Percentiles rank a stretch among this genome's conserved stretches.
Conservation (phyloP, 495 filamentous ascomycete genomes). For the Umbilicaria muhlenbergii region DNA sequence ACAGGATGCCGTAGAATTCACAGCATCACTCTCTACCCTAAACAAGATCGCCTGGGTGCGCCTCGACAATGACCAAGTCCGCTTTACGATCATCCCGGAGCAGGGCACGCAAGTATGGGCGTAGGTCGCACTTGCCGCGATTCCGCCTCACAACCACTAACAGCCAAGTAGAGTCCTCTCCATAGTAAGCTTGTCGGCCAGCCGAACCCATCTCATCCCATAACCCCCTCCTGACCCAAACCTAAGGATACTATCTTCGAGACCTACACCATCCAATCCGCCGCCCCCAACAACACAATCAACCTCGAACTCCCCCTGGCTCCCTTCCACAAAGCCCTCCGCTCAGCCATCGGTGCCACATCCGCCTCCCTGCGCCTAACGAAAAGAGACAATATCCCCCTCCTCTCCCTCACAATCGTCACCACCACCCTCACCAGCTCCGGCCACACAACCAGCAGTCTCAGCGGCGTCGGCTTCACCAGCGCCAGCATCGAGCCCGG, state of each 20-base stretch:
- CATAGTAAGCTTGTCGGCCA: constrained; percentile 6
- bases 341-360: constrained; percentile 60
- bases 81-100: constrained; percentile 90
- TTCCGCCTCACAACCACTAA: not conserved
- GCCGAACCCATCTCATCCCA: not conserved
- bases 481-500: constrained; percentile 13
- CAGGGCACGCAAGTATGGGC: constrained; percentile 94
- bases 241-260: constrained; percentile 71
- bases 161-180: constrained; percentile 7
- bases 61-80: constrained; percentile 67
- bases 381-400: constrained; percentile 72
- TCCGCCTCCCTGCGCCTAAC: constrained; percentile 76
- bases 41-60: constrained; percentile 91
- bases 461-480: constrained; percentile 10
- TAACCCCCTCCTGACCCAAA: constrained; percentile 3
- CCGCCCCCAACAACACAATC: constrained; percentile 63
- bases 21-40: constrained; percentile 68
- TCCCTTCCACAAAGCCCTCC: constrained; percentile 69
- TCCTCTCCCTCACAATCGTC: constrained; percentile 74
- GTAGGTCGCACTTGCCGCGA: constrained; percentile 32
- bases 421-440: constrained; percentile 35
- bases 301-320: constrained; percentile 85
- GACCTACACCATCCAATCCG: constrained; percentile 68
- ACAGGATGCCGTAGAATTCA: constrained; percentile 43
- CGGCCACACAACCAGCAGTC: constrained; percentile 10